phyloP scores from a whole-genome alignment of 768 basidiomycete genomes.

The Panellus pusillus region DNA sequence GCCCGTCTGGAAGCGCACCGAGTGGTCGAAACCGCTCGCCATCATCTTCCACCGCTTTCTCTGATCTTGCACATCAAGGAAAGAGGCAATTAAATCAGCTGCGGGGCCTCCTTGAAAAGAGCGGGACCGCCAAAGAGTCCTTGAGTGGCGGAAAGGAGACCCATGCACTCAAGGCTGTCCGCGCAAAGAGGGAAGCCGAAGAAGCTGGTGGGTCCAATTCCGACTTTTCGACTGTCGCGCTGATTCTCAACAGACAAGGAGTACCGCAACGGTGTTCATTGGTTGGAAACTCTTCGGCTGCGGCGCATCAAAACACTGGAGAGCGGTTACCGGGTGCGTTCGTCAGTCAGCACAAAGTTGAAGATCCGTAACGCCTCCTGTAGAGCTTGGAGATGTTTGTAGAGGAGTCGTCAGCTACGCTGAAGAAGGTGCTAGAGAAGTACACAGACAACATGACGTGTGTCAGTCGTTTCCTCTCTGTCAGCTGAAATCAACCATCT shows the following conservation, averaged over 20 bases:
- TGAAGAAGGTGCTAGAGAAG: conserved; percentile 65
- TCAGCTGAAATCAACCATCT: not conserved
- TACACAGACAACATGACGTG: conserved; percentile 84
- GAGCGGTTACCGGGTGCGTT: conserved; percentile 72
- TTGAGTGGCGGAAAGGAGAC: conserved; percentile 58
- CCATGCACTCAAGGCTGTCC: conserved; percentile 70
- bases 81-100: conserved; percentile 87
- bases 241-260: conserved; percentile 65
- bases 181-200: conserved; percentile 86
- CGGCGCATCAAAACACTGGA: conserved; percentile 80
- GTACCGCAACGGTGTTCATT: conserved; percentile 86
- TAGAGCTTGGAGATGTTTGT: conserved; percentile 84
- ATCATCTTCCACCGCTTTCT: conserved; percentile 77
- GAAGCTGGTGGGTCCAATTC: conserved; percentile 67
- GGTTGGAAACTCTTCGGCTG: conserved; percentile 88
- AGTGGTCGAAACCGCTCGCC: conserved; percentile 71
- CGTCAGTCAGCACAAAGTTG: not conserved
- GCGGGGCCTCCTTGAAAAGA: conserved; percentile 83
- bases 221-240: not conserved
- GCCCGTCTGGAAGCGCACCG: conserved; percentile 61
- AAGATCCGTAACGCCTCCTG: not conserved
- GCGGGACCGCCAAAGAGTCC: conserved; percentile 61
- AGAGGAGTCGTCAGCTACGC: conserved; percentile 62
- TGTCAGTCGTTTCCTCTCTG: conserved; percentile 23
- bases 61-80: conserved; percentile 87